Evolutionary conservation across 331 rosid species (phyloP), one percentile per base, ranked within the genome.

Genomic region (Malus hybrid): DNA sequence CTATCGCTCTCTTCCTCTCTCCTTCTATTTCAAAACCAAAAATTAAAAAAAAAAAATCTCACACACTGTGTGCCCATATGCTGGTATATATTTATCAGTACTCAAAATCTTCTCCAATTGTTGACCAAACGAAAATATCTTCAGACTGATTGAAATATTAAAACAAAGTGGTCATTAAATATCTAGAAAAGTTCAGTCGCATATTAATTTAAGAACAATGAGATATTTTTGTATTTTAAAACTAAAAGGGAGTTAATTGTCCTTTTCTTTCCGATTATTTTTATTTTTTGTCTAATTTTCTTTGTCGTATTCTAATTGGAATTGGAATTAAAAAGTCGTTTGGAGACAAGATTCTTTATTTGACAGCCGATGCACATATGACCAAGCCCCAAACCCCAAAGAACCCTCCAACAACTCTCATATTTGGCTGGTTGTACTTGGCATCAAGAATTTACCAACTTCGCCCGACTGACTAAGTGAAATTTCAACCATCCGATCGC

Each of bases 371-470:
- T 85, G 20, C 11, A 66, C 76, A 2, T 74, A 66, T 3, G 79
- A 77, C 7, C 56, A 71, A 3, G 85, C 75, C 19, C 76, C 72
- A 66, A 81, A 63, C 18, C 46, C 46, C 12, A 39, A 39, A 39
- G 4, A 75, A 72, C 24, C 75, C 81, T 29, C 79, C 88, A 6
- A 72, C 83, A 0, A 56, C 77, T 34, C 75, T 82, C 69, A 46
- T 36, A 13, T 85, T 82, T 9, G 84, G 86, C 44, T 79, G 79
- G 19, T 6, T 33, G 18, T 77, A 24, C 19, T 66, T 77, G 33
- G 77, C 75, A 24, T 30, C 68, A 0, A 18, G 14, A 2, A 78
- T 82, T 9, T 77, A 82, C 73, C 84, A 84, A 67, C 46, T 10
- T 3, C 71, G 81, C 39, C 81, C 85, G 11, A 5, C 9, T 19